Evolutionary conservation across 2,329 filamentous ascomycete genomes (phyloP).

Genomic region (Colletotrichum tabaci): DNA sequence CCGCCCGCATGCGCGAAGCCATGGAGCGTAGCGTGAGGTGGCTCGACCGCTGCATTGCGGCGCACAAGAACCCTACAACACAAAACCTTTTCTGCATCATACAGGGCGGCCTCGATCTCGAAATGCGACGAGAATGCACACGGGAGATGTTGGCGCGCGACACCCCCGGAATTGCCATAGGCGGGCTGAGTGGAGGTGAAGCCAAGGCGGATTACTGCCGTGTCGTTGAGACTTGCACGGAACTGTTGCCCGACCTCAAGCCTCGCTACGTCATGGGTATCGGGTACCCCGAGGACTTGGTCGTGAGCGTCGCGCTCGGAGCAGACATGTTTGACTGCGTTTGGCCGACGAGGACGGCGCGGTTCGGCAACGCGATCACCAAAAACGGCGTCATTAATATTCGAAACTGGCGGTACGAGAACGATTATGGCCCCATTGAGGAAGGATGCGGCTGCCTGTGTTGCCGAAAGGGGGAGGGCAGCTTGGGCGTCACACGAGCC

Average conservation of each 20-base stretch:
- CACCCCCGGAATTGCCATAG: constrained; percentile 97
- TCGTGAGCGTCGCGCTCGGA: constrained; percentile 93
- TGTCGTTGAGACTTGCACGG: constrained; percentile 90
- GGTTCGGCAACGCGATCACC: constrained; percentile 96
- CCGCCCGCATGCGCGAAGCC: constrained; percentile 89
- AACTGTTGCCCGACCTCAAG: constrained; percentile 87
- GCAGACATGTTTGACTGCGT: constrained; percentile 99
- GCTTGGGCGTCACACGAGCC: constrained; percentile 86
- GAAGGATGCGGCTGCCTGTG: constrained; percentile 85
- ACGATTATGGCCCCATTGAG: constrained; percentile 88
- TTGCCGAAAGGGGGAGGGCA: constrained; percentile 79
- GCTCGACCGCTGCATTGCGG: constrained; percentile 94
- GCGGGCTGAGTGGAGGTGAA: constrained; percentile 94
- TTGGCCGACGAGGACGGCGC: constrained; percentile 95
- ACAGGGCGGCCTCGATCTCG: constrained; percentile 92
- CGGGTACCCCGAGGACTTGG: constrained; percentile 94
- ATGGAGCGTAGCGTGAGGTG: constrained; percentile 96
- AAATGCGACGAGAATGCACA: constrained; percentile 88
- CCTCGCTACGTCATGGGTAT: constrained; percentile 99
- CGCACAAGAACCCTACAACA: constrained; percentile 84
- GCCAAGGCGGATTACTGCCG: constrained; percentile 93
- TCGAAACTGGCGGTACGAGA: constrained; percentile 80
- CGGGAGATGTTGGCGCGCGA: constrained; percentile 88
- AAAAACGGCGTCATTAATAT: constrained; percentile 86
- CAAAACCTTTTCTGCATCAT: constrained; percentile 99